phyloP scores from a whole-genome alignment of 306 rosid genomes.

The Prunus dulcis region DNA sequence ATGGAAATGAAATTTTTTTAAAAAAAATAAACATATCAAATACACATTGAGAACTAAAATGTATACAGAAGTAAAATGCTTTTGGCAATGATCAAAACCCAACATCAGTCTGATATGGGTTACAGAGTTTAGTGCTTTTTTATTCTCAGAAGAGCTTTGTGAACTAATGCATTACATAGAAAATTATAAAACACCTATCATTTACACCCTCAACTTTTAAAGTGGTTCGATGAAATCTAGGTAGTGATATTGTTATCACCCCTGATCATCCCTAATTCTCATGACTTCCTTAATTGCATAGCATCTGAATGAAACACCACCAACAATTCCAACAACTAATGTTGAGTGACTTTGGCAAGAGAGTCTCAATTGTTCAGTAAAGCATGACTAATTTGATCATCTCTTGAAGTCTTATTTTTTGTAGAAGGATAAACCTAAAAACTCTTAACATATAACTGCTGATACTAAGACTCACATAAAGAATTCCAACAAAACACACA shows the following conservation, averaged over 20 bases:
- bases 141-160: not conserved
- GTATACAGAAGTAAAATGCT: not conserved
- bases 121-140: not conserved
- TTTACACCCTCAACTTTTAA: not conserved
- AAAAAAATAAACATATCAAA: not conserved
- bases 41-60: not conserved
- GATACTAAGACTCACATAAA: not conserved
- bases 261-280: too few relatives aligned
- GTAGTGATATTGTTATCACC: not conserved
- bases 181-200: too few relatives aligned
- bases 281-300: too few relatives aligned
- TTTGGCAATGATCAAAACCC: not conserved
- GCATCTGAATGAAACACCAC: too few relatives aligned
- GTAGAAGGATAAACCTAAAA: not conserved
- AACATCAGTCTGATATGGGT: not conserved
- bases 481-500: not conserved
- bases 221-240: not conserved
- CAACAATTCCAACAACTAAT: too few relatives aligned
- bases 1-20: not conserved
- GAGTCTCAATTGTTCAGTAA: too few relatives aligned
- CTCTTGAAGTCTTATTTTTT: not conserved
- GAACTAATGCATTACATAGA: not conserved
- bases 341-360: too few relatives aligned
- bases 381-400: not conserved
- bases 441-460: not conserved